Base-by-base conservation (phyloP, 2,329 filamentous ascomycete species). In the Catunica adiposa region DNA sequence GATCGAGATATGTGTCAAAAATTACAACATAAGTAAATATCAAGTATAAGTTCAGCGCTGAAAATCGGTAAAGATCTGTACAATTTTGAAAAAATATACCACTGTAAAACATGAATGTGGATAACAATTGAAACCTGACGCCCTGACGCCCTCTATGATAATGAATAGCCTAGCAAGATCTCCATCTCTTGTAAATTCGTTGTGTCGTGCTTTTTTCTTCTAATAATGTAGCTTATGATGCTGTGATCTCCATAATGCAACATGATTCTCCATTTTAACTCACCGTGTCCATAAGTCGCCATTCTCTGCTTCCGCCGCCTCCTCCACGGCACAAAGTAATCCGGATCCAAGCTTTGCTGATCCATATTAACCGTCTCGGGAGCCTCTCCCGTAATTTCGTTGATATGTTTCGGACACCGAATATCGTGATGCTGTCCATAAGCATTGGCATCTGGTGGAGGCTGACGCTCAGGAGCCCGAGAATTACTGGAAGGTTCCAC, bases 231-330 rank as follows among this genome's bases (percentile, higher is more conserved):
- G 58, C 76, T 82, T 60, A 87, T 63, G 26, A 89, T 75, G 1
- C 77, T 76, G 62, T 86, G 80, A 66, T 88, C 80, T 57, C 75
- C 74, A 64, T 83, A 89, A 64, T 86, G 80, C 66, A 89, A 67
- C 64, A 90, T 76, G 57, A 90, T 61, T 58, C 83, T 71, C 73
- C 82, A 89, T 57, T 77, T 72, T 60, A 71, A 70, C 58, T 48
- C 44, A 6, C 3, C 31, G n/a, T 15, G 9, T 3, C 50, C 50
- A 22, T 6, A 37, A 4, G 1, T 23, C 25, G 11, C 23, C 5
- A 47, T 48, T 26, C n/a, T 47, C 25, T 15, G 20, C 42, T 11
- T 51, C 22, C 40, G 44, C 22, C 46, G 48, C 46, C 26, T 3
- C 29, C 50, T 40, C 31, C 29, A 17, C 51, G 29, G 29, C n/a